Base-by-base conservation (phyloP, 2,329 filamentous ascomycete genomes). In the Alternaria consortialis region DNA sequence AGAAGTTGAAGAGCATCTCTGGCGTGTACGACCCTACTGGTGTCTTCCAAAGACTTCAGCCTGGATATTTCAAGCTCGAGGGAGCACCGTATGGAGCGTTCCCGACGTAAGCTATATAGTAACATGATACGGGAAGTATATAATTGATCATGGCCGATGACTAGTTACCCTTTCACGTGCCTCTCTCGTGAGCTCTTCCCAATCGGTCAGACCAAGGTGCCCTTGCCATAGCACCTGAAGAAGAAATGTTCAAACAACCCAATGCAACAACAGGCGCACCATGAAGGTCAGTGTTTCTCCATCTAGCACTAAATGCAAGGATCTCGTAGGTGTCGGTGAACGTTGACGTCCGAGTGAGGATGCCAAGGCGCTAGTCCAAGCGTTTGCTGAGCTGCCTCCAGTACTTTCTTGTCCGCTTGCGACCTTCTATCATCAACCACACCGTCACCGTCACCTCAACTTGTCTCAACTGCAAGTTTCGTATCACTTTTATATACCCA, bases 11-110 rank as follows among this genome's bases (percentile, higher is more conserved):
- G 51, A 39, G 47, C 9, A 60, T 73, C 39, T 58, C 67, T 17
- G 51, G 37, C 25, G 46, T 59, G 37, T 68, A 66, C 11, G 69
- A 72, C 40, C 70, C 67, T 3, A 59, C 58, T 11, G 61, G 57
- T 0, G 53, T 70, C 2, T 72, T 72, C 43, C 65, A 69, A 63
- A 65, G 51, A 52, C 55, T 73, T 4, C 63, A 65, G 57, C 64
- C 67, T 6, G 70, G 67, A 1, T 67, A 66, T 37, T 72, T 73
- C 32, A 72, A 71, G 40, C 61, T 73, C 2, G 54, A 68, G 17
- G 66, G 67, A 6, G 59, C 68, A 31, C 70, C 70, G 7, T 64
- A 66, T 36, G 65, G 68, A 5, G 31, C 39, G 2, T 66, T 64
- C 17, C 48, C 58, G 8, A 46, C 53, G 2, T 51, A 46, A 4